A percentile compares a stretch with the other conserved stretches of the same genome.
These are phyloP conservation scores for Biancaea sappan DNA, from an alignment of 306 rosid species.

Conservation along the genomic window DNA sequence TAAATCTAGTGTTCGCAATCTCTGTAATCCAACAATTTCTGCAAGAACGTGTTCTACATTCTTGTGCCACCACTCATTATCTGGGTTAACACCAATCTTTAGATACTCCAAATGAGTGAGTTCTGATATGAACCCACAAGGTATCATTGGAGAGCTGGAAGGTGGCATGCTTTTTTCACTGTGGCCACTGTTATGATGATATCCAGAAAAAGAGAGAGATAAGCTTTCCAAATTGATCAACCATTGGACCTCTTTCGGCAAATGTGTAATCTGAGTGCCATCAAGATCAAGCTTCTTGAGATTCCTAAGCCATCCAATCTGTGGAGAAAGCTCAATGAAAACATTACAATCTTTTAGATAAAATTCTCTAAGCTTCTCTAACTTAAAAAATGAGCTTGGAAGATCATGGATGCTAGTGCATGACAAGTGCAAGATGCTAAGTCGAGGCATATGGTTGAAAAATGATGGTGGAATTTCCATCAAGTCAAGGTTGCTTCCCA, in stretches of 20 bases:
- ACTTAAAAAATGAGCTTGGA: neutral
- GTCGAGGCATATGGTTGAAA: neutral
- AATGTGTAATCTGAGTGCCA: neutral
- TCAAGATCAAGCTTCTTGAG: slow-evolving; percentile 1
- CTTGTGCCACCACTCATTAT: slow-evolving; percentile 5
- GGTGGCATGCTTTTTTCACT: neutral
- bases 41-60: neutral
- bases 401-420: neutral
- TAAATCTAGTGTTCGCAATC: neutral
- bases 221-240: neutral
- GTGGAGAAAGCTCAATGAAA: neutral
- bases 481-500: neutral
- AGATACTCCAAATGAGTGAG: neutral
- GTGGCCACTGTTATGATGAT: neutral
- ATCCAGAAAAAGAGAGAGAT: neutral
- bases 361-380: neutral
- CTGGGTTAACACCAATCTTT: slow-evolving; percentile 8
- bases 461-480: neutral
- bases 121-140: neutral
- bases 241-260: neutral
- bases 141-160: neutral
- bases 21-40: neutral
- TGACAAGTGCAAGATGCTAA: neutral
- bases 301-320: neutral
- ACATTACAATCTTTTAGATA: neutral